Percentiles rank a stretch among this genome's conserved stretches.
Conservation (phyloP, 345 rosid genomes). For the Brassica juncea region DNA sequence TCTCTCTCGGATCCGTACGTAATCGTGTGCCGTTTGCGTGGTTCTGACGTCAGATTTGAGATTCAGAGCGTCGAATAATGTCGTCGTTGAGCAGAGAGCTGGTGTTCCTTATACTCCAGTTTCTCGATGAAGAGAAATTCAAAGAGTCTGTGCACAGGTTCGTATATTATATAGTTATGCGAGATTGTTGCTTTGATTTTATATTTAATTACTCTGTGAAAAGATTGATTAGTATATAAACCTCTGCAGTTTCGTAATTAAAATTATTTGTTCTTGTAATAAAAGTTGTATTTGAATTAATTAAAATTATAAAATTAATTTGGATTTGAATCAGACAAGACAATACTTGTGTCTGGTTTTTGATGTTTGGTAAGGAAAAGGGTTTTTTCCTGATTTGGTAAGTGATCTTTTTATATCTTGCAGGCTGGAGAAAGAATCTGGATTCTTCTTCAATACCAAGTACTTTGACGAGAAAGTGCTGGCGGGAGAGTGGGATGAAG, state of each 20-base stretch:
- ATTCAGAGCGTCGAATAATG: slow-evolving; percentile 40
- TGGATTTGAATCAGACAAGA: not conserved
- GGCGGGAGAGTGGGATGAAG: slow-evolving; percentile 90
- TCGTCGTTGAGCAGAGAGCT: slow-evolving; percentile 83
- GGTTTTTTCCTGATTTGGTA: not conserved
- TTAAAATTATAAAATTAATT: no score
- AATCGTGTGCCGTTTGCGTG: not conserved
- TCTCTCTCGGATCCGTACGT: slow-evolving; percentile 37
- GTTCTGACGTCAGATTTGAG: slow-evolving; percentile 19
- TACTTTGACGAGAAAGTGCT: slow-evolving; percentile 76
- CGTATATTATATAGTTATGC: not conserved
- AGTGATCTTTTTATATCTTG: slow-evolving; percentile 1
- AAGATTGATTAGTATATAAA: not conserved
- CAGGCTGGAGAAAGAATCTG: slow-evolving; percentile 83
- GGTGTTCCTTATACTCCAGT: slow-evolving; percentile 92
- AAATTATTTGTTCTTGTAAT: not conserved
- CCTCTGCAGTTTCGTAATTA: not conserved
- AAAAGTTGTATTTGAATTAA: no score
- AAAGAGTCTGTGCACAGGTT: slow-evolving; percentile 89
- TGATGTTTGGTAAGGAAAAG: not conserved
- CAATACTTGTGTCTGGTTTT: not conserved
- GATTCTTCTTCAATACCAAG: slow-evolving; percentile 76
- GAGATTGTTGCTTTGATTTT: not conserved
- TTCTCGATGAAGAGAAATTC: slow-evolving; percentile 89
- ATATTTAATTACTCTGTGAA: no score